phyloP scores from a whole-genome alignment of 139 green algal species.

The Eudorina sp. region DNA sequence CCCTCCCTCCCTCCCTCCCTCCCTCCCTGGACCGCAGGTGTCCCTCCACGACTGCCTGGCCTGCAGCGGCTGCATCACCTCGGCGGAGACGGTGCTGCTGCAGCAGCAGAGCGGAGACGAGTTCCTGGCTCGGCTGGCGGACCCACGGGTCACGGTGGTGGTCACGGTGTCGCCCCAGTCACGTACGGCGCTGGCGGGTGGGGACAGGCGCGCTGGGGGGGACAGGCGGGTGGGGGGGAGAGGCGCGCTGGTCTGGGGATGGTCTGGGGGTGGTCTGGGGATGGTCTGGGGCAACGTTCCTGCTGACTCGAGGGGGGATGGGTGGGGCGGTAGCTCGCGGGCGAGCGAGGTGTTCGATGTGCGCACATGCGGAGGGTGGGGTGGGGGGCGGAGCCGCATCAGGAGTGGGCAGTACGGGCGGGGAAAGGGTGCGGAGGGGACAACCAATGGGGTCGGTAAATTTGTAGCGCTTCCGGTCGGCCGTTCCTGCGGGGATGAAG shows the following conservation, averaged over 20 bases:
- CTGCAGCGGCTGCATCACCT: slow-evolving; percentile 97
- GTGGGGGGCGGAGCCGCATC: no score
- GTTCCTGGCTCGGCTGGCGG: slow-evolving; percentile 70
- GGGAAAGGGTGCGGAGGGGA: no score
- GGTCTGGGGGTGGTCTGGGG: not conserved
- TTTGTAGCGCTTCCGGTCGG: no score
- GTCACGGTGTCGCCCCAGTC: slow-evolving; percentile 91
- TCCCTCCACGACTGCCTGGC: slow-evolving; percentile 97
- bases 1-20: not conserved
- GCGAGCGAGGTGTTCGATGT: no score
- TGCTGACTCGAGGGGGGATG: no score
- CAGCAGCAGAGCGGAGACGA: slow-evolving; percentile 91
- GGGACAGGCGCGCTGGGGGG: not conserved
- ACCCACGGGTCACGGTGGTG: slow-evolving; percentile 73
- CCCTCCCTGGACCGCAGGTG: slow-evolving; percentile 80
- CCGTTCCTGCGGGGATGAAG: no score
- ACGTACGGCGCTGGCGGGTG: slow-evolving; percentile 79
- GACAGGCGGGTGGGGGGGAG: not conserved
- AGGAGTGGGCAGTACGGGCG: no score
- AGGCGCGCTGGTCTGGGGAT: not conserved
- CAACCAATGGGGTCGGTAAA: no score
- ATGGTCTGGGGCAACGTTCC: not conserved
- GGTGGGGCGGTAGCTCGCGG: no score
- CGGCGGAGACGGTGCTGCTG: slow-evolving; percentile 95
- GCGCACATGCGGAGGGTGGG: no score